These are phyloP conservation scores for Stemphylium beticola DNA, from an alignment of 2,329 filamentous ascomycete species.

Conservation along the genomic window DNA sequence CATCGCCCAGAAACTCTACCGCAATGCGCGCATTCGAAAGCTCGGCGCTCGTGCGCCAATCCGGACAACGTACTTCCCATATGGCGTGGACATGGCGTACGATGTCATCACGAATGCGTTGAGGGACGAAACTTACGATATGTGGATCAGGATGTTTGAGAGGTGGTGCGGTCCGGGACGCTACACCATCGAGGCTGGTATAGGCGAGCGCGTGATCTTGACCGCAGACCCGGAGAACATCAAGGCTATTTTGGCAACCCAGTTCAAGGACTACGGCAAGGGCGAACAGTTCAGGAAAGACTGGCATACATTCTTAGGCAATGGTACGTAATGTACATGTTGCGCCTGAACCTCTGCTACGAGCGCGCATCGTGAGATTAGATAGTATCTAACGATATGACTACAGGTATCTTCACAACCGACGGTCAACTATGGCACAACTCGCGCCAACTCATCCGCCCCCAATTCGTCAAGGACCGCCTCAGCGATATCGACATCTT, in stretches of 20 bases:
- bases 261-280: conserved; percentile 86
- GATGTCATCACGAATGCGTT: conserved; percentile 61
- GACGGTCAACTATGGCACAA: conserved; percentile 81
- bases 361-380: neutral
- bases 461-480: conserved; percentile 85
- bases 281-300: conserved; percentile 75
- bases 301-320: conserved; percentile 77
- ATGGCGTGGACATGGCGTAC: conserved; percentile 69
- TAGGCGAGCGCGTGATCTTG: conserved; percentile 69
- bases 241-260: conserved; percentile 86
- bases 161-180: conserved; percentile 44
- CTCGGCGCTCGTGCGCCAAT: conserved; percentile 56
- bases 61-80: conserved; percentile 48
- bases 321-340: conserved; percentile 63
- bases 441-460: conserved; percentile 80
- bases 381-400: conserved; percentile 2
- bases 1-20: conserved; percentile 25
- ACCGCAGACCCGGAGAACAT: conserved; percentile 88
- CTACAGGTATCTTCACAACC: conserved; percentile 66
- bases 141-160: conserved; percentile 64
- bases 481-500: conserved; percentile 82
- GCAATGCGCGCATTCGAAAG: conserved; percentile 47
- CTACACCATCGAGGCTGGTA: conserved; percentile 66
- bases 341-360: no score
- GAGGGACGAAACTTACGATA: conserved; percentile 63